Base-by-base conservation (phyloP, 805 yeast species). In the Sugiyamaella boreocaroliniensis region DNA sequence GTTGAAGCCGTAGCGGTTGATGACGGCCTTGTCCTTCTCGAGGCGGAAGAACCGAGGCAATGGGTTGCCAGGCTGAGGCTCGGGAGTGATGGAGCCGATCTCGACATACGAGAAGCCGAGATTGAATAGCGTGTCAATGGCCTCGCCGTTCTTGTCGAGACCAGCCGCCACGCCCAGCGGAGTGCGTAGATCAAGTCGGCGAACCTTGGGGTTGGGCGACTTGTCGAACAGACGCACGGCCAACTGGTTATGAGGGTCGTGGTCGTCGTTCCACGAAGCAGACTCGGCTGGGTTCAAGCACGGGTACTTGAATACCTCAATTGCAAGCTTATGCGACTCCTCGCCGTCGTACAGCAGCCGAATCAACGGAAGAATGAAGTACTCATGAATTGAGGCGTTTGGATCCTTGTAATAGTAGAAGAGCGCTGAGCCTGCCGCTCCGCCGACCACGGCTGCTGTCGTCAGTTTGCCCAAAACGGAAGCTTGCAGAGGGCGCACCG, bases 101-200 rank as follows among this genome's bases (percentile, higher is more conserved):
- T 92, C 98, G 58, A 89, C 93, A 67, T 88, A 88, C 14, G 92
- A 81, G 63, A 90, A 90, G 1, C 98, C 98, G 51, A 78, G 65
- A 57, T 82, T 76, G 60, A 84, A 83, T 54, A 92, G 74, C 0
- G 89, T 72, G 61, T 92, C 97, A 59, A 92, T 81, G 18, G 88
- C 96, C 64, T 89, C 95, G 49, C 88, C 98, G 63, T 90, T 84
- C 71, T 92, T 92, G 69, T 92, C 98, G 58, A 92, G 78, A 11
- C 98, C 98, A 22, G 98, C 98, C 48, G 98, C 97, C 61, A 90
- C 76, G 12, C 97, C 97, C 48, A 92, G 74, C 20, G 98, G 97
- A 52, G 84, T 83, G 18, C 76, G 76, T 64, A 92, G 71, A 0
- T 63, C 71, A 51, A 68, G 47, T 18, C 64, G 59, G 20, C 57